These are phyloP conservation scores for Cercospora zeina DNA, from an alignment of 2,329 filamentous ascomycete species.

Conservation along the genomic window DNA sequence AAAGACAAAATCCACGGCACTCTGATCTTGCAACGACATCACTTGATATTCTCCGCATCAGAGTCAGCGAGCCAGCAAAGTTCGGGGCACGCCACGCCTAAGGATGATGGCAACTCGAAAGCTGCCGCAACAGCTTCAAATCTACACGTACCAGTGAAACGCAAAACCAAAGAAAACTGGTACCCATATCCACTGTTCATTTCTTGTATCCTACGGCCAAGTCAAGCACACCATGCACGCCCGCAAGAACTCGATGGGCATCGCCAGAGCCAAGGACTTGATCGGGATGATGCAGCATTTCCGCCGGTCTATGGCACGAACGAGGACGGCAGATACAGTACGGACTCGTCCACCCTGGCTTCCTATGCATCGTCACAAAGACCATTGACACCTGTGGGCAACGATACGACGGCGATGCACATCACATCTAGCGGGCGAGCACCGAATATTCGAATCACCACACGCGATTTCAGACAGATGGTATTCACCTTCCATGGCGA, in stretches of 20 bases:
- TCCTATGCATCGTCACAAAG: slow-evolving; percentile 33
- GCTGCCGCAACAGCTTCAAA: background rate
- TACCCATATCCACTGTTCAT: slow-evolving; percentile 92
- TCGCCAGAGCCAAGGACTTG: slow-evolving; percentile 22
- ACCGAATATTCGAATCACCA: slow-evolving; percentile 81
- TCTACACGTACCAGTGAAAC: background rate
- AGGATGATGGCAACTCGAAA: slow-evolving; percentile 4
- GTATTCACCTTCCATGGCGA: slow-evolving; percentile 75
- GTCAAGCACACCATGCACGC: slow-evolving; percentile 29
- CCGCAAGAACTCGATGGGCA: slow-evolving; percentile 15
- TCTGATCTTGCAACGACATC: slow-evolving; percentile 63
- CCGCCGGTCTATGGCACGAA: slow-evolving; percentile 38
- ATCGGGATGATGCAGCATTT: slow-evolving; percentile 30
- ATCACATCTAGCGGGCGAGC: slow-evolving; percentile 51
- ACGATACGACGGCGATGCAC: slow-evolving; percentile 45
- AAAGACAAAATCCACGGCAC: slow-evolving; percentile 48
- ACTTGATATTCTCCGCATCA: slow-evolving; percentile 63
- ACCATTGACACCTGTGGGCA: slow-evolving; percentile 49
- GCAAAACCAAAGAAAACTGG: slow-evolving; percentile 60
- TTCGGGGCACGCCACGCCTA: slow-evolving; percentile 4
- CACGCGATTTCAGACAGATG: slow-evolving; percentile 91
- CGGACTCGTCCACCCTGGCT: slow-evolving; percentile 33
- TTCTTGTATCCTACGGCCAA: slow-evolving; percentile 72
- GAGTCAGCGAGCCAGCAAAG: slow-evolving; percentile 27
- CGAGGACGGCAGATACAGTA: slow-evolving; percentile 32